Evolutionary conservation across 1,139 yeast species (phyloP).

Genomic region (Taphrina populina): DNA sequence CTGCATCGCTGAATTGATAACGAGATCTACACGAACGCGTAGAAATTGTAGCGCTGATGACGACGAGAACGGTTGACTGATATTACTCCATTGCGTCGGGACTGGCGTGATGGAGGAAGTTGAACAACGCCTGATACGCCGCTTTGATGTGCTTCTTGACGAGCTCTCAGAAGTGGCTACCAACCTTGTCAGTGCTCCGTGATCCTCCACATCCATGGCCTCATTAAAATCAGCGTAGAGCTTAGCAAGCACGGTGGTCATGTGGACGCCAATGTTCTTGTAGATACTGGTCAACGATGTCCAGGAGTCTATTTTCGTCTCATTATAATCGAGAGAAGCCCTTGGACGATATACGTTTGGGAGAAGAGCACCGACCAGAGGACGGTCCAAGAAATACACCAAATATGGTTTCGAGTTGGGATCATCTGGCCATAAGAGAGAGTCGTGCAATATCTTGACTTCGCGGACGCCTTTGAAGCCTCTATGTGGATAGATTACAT

Average conservation of each 20-base stretch:
- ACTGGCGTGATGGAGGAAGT: constrained; percentile 25
- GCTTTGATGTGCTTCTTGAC: background rate
- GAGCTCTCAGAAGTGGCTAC: constrained; percentile 1
- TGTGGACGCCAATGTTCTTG: background rate
- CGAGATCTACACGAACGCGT: constrained; percentile 12
- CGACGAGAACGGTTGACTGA: constrained; percentile 15
- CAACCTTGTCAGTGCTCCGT: background rate
- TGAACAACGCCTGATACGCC: constrained; percentile 8
- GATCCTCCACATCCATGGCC: constrained; percentile 4
- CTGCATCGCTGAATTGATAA: constrained; percentile 15
- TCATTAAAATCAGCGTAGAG: constrained; percentile 14
- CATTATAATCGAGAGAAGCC: background rate
- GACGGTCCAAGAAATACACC: constrained; percentile 33
- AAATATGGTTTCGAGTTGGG: constrained; percentile 19
- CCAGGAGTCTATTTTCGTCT: constrained; percentile 7
- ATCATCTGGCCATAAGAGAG: constrained; percentile 31
- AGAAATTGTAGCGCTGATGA: constrained; percentile 6
- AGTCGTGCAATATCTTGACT: constrained; percentile 33
- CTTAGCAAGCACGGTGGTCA: constrained; percentile 6
- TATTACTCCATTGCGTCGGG: constrained; percentile 8
- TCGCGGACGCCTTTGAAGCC: constrained; percentile 33
- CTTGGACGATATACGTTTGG: background rate
- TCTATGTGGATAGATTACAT: constrained; percentile 28
- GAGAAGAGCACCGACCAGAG: constrained; percentile 16
- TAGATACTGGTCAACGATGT: background rate